Evolutionary conservation across 768 basidiomycete species (phyloP).

Genomic region (Boletus rufocinnamomeus): DNA sequence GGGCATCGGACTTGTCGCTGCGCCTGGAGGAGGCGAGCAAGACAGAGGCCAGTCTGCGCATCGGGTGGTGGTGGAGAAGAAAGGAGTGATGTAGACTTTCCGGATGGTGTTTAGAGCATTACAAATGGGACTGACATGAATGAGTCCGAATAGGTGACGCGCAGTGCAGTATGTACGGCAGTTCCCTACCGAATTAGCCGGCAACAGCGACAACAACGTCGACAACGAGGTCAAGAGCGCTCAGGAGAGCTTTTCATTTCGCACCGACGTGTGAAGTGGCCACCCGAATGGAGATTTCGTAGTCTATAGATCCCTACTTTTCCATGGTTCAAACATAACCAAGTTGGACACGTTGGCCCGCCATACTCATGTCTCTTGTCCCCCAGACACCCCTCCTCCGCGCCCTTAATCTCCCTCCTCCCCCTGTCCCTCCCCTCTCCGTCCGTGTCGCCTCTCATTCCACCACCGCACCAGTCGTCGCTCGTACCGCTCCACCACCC

Average conservation of each 20-base stretch:
- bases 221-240: slow-evolving; percentile 10
- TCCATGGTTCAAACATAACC: not conserved
- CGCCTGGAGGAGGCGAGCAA: slow-evolving; percentile 48
- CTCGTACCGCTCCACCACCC: slow-evolving; percentile 67
- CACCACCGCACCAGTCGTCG: slow-evolving; percentile 57
- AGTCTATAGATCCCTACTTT: slow-evolving; percentile 1
- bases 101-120: slow-evolving; percentile 32
- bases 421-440: slow-evolving; percentile 2
- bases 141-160: slow-evolving; percentile 8
- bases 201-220: slow-evolving; percentile 5
- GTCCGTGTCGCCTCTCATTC: slow-evolving; percentile 31
- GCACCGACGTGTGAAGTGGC: slow-evolving; percentile 14
- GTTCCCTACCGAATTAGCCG: slow-evolving; percentile 25
- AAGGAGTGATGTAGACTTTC: slow-evolving; percentile 23
- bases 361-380: not conserved
- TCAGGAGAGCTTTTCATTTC: slow-evolving; percentile 1
- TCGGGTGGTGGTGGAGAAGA: slow-evolving; percentile 35
- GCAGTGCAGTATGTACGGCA: slow-evolving; percentile 17
- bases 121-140: slow-evolving; percentile 37
- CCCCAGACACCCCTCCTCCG: slow-evolving; percentile 6
- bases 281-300: not conserved
- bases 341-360: not conserved
- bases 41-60: slow-evolving; percentile 68
- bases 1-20: slow-evolving; percentile 29
- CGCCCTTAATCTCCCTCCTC: slow-evolving; percentile 21